phyloP scores from a whole-genome alignment of 2,329 filamentous ascomycete genomes.

The Anthostomella pinea region DNA sequence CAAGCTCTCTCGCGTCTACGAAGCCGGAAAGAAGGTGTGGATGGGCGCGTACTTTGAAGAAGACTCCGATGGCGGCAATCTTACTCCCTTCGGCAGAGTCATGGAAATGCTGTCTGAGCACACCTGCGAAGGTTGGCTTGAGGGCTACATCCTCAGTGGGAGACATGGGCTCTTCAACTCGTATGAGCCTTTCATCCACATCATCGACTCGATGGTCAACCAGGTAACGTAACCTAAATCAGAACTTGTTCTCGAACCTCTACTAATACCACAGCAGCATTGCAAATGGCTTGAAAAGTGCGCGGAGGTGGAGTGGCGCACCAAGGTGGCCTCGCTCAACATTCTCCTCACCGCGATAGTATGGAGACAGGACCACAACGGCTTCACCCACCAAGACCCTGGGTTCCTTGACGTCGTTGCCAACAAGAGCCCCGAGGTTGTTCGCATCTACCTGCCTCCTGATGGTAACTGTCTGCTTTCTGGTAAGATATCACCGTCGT shows the following conservation, averaged over 20 bases:
- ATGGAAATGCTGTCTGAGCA: slow-evolving; percentile 87
- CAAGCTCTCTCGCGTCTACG: slow-evolving; percentile 70
- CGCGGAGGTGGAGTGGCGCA: slow-evolving; percentile 74
- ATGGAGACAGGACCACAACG: slow-evolving; percentile 81
- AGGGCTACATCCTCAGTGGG: slow-evolving; percentile 73
- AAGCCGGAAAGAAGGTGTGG: slow-evolving; percentile 77
- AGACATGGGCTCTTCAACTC: slow-evolving; percentile 75
- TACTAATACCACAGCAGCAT: slow-evolving; percentile 45
- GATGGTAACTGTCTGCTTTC: slow-evolving; percentile 77
- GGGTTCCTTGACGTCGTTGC: slow-evolving; percentile 77
- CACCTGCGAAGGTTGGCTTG: slow-evolving; percentile 76
- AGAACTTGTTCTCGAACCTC: not conserved
- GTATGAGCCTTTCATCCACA: slow-evolving; percentile 80
- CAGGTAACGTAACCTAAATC: slow-evolving; percentile 43
- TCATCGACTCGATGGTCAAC: slow-evolving; percentile 84
- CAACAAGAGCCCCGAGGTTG: slow-evolving; percentile 77
- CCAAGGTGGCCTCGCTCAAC: slow-evolving; percentile 71
- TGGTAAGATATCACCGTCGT: slow-evolving; percentile 5
- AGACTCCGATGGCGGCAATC: slow-evolving; percentile 70
- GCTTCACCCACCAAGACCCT: slow-evolving; percentile 78
- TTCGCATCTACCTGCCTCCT: slow-evolving; percentile 76
- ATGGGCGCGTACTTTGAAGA: slow-evolving; percentile 76
- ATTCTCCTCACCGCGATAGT: slow-evolving; percentile 76
- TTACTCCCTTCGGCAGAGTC: slow-evolving; percentile 65
- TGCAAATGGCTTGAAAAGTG: slow-evolving; percentile 85